Evolutionary conservation across 768 basidiomycete genomes (phyloP), one percentile per base, ranked within the genome.

Genomic region (Termitomyces sp.): DNA sequence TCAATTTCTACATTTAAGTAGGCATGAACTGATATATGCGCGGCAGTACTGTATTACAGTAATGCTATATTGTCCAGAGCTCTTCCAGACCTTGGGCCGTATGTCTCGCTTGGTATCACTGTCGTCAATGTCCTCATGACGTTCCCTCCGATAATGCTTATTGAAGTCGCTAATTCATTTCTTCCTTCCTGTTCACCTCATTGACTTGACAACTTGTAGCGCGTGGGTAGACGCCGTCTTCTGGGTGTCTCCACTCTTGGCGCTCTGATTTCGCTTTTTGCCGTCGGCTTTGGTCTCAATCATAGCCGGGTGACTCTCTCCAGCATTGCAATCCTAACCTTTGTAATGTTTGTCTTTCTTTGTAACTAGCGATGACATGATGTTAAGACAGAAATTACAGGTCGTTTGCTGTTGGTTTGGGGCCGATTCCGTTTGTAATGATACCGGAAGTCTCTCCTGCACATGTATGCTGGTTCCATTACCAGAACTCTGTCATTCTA

Each of bases 381-480:
- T 13, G 30, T 20, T 24, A 26, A 44, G 20, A 18, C 33, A 22
- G 18, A 40, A 57, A 38, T 50, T 48, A 10, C 57, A 91, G 90
- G 71, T 89, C 91, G 0, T 98, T 95, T 70, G 91, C 94, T 1
- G 72, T 89, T 35, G 96, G 95, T 2, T 78, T 98, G 18, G 96
- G 96, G 1, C 94, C 96, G 2, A 74, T 98, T 35, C 95, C 96
- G 0, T 98, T 94, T 67, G 85, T 98, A 40, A 86, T 98, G 70
- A 86, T 96, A 33, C 86, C 94, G 16, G 94, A 98, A 67, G 84
- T 97, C 22, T 88, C 94, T 2, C 93, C 93, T 1, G 70, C 80
- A 51, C 80, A 88, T 64, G 92, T 88, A 69, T 60, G 90, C 76
- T 41, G 43, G 50, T 43, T 53, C 4, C 22, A 54, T 33, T 20